These are phyloP conservation scores for Spinellus fusiger DNA, from an alignment of 192 early-diverging fungal genomes.

Conservation along the genomic window DNA sequence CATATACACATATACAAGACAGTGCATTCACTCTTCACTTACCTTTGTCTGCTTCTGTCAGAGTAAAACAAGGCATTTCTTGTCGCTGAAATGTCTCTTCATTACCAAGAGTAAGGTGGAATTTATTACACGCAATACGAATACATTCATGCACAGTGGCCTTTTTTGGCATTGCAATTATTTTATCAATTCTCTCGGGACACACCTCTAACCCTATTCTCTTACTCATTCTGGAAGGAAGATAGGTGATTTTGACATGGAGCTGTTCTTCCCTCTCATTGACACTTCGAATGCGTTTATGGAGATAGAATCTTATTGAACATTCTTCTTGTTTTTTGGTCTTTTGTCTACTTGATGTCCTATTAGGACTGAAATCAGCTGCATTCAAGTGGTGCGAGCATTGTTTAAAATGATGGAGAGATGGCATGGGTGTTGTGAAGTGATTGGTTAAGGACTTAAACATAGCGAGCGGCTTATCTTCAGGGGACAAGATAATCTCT, in stretches of 20 bases:
- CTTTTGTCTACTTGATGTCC: not conserved
- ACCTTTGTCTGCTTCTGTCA: too few relatives aligned
- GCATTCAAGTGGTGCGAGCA: slow-evolving; percentile 1
- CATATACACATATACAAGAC: too few relatives aligned
- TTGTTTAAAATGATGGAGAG: slow-evolving; percentile 29
- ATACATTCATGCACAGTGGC: slow-evolving; percentile 39
- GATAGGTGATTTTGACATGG: slow-evolving; percentile 13
- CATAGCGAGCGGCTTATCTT: slow-evolving; percentile 43
- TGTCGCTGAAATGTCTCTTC: slow-evolving; percentile 36
- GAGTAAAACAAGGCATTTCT: too few relatives aligned
- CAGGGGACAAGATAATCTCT: slow-evolving; percentile 27
- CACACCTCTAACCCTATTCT: not conserved
- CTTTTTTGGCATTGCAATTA: slow-evolving; percentile 31
- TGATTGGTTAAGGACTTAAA: slow-evolving; percentile 40
- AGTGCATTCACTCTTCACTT: too few relatives aligned
- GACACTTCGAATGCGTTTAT: slow-evolving; percentile 36
- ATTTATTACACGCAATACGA: slow-evolving; percentile 33
- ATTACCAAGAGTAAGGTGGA: slow-evolving; percentile 34
- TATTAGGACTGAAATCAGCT: not conserved
- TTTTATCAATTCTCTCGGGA: slow-evolving; percentile 24
- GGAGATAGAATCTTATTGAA: slow-evolving; percentile 36
- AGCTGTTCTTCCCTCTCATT: slow-evolving; percentile 13
- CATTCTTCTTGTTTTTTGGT: slow-evolving; percentile 1
- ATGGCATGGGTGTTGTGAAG: slow-evolving; percentile 38
- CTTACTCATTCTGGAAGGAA: not conserved